Evolutionary conservation across 2,329 filamentous ascomycete species (phyloP).

Genomic region (Bipolaris cookei): DNA sequence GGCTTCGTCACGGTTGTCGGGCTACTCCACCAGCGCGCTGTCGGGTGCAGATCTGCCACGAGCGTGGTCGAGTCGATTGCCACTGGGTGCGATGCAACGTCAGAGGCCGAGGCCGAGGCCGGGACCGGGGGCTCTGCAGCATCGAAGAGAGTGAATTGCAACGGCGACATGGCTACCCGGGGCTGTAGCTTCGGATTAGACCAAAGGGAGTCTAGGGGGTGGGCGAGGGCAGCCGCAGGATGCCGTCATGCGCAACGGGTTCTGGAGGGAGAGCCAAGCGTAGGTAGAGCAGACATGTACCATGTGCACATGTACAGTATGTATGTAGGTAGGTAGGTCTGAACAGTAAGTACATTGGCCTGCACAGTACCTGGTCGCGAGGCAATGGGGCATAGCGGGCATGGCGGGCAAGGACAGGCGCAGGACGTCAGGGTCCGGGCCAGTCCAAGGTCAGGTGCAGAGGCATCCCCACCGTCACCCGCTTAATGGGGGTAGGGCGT

Average conservation of each 20-base stretch:
- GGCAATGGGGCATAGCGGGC: constrained; percentile 35
- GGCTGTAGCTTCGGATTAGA: constrained; percentile 12
- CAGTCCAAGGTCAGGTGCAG: constrained; percentile 40
- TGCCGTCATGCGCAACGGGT: constrained; percentile 36
- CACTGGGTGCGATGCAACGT: constrained; percentile 19
- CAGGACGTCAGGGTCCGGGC: constrained; percentile 32
- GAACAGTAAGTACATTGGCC: neutral
- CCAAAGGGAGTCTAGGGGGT: constrained; percentile 14
- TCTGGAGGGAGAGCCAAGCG: constrained; percentile 15
- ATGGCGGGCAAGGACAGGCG: constrained; percentile 12
- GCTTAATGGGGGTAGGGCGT: constrained; percentile 25
- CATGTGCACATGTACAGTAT: constrained; percentile 2
- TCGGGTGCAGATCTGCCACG: constrained; percentile 26
- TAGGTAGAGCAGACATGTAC: constrained; percentile 11
- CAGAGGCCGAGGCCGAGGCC: constrained; percentile 11
- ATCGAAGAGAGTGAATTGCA: constrained; percentile 3
- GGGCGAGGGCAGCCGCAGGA: constrained; percentile 12
- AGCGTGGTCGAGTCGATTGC: constrained; percentile 24
- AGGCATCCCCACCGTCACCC: constrained; percentile 25
- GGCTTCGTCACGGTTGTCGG: constrained; percentile 12
- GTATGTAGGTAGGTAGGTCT: neutral
- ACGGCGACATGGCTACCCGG: constrained; percentile 3
- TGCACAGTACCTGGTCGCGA: neutral
- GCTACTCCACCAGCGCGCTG: constrained; percentile 6
- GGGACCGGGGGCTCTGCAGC: neutral